Conservation (phyloP, 805 yeast genomes). For the Millerozyma miso region DNA sequence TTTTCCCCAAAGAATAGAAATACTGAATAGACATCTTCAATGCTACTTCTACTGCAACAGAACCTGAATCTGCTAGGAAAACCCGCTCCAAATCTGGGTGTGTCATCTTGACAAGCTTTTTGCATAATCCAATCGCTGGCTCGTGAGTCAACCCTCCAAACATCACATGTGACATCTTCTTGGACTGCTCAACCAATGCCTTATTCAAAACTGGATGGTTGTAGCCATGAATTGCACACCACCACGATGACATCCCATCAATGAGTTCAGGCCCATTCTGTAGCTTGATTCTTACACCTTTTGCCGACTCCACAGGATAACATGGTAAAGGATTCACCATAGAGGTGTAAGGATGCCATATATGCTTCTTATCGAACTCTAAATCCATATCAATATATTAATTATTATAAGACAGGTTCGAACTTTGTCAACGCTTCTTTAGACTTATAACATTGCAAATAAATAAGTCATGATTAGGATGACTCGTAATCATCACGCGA, state of each 20-base stretch:
- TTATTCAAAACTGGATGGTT: slow-evolving; percentile 13
- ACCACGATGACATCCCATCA: slow-evolving; percentile 30
- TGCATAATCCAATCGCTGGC: slow-evolving; percentile 22
- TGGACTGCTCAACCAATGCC: slow-evolving; percentile 27
- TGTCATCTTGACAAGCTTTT: slow-evolving; percentile 24
- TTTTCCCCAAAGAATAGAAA: slow-evolving; percentile 22
- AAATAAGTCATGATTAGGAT: too few species aligned
- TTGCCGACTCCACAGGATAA: slow-evolving; percentile 17
- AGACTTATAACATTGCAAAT: too few species aligned
- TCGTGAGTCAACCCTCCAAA: slow-evolving; percentile 17
- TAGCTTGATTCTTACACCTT: slow-evolving; percentile 15
- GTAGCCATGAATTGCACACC: slow-evolving; percentile 28
- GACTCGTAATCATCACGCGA: not conserved
- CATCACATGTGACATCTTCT: slow-evolving; percentile 21
- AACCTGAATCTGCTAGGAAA: slow-evolving; percentile 11
- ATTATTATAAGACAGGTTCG: too few species aligned
- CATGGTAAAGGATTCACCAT: slow-evolving; percentile 17
- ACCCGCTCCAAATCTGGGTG: slow-evolving; percentile 18
- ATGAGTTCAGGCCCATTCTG: slow-evolving; percentile 12
- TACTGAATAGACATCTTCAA: slow-evolving; percentile 32
- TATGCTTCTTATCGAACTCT: slow-evolving; percentile 17
- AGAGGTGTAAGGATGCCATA: slow-evolving; percentile 30
- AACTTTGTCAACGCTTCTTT: too few species aligned
- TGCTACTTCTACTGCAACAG: slow-evolving; percentile 34
- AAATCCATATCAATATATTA: slow-evolving; percentile 2